Evolutionary conservation across 1,284 basidiomycete genomes (phyloP), one percentile per base, ranked within the genome.

Genomic region (Ganoderma resinaceum): DNA sequence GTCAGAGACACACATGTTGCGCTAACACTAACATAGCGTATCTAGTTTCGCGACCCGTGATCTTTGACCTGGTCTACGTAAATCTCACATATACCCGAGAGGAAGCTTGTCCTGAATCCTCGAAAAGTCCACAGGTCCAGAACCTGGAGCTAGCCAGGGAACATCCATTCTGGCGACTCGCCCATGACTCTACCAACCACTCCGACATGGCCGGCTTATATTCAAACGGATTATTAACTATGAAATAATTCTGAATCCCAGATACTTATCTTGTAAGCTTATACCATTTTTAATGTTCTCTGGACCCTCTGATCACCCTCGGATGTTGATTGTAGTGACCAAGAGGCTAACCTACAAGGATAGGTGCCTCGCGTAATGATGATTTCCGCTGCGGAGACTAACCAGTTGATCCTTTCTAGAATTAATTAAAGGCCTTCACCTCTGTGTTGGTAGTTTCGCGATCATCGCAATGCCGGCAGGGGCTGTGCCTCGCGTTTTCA

Each of bases 341-440:
- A 55, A 26, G 52, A 33, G 26, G 23, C 52, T 55, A 55, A 55
- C 29, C 52, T 31, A 14, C 52, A 53, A 29, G 52, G 26, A 53
- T 53, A 31, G 26, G 12, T 55, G 46, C 26, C 52, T 7, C 29
- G 29, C n/a, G n/a, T n/a, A n/a, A 18, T 8, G 14, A 31, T 23
- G 16, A 55, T 55, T 55, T 55, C 52, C 29, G 52, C 52, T 55
- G 52, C 52, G 52, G 46, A 49, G 23, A 49, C 23, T 26, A 49
- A 26, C 23, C 11, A 49, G 46, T 23, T 49, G n/a, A 12, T 49
- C 46, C 18, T 9, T 23, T 49, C 46, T 26, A 49, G 46, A 49
- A 12, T 26, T 26, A 49, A 49, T 49, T 14, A 26, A 49, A 49
- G 23, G 11, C 23, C 12, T 26, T 26, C 14, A 12, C 23, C 43